Conservation (phyloP, 2,329 filamentous ascomycete species). For the Rhexocercosporidium sp. region DNA sequence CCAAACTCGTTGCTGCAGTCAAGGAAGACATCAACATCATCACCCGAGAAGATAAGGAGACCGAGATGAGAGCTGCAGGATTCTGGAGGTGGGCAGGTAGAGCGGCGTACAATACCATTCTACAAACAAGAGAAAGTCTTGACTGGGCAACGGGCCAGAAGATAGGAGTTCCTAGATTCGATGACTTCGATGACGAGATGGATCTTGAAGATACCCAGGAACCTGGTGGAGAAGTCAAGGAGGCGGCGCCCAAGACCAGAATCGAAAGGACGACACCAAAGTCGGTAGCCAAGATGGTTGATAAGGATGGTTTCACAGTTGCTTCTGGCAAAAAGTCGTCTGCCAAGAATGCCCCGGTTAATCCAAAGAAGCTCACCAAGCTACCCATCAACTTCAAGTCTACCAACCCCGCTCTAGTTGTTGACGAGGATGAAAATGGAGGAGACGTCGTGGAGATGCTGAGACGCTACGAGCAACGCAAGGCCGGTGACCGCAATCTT, state of each 20-base stretch:
- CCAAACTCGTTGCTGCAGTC: slow-evolving; percentile 35
- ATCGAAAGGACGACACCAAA: background rate
- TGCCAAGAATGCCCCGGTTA: slow-evolving; percentile 2
- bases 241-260: background rate
- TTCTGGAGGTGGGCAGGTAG: slow-evolving; percentile 43
- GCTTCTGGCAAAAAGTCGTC: slow-evolving; percentile 8
- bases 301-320: slow-evolving; percentile 14
- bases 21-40: slow-evolving; percentile 39
- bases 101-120: slow-evolving; percentile 32
- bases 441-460: slow-evolving; percentile 21
- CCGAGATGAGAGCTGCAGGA: slow-evolving; percentile 35
- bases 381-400: background rate
- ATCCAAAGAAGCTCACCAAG: slow-evolving; percentile 15
- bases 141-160: slow-evolving; percentile 42
- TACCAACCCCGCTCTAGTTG: background rate
- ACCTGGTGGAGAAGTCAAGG: background rate
- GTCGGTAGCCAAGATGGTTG: background rate
- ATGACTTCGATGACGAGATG: slow-evolving; percentile 16
- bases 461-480: slow-evolving; percentile 16
- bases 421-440: slow-evolving; percentile 16
- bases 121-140: slow-evolving; percentile 28
- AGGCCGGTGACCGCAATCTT: slow-evolving; percentile 16
- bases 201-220: background rate
- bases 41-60: slow-evolving; percentile 35
- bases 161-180: slow-evolving; percentile 19